phyloP scores from a whole-genome alignment of 148 eudicot species.

The Diospyros kaki region DNA sequence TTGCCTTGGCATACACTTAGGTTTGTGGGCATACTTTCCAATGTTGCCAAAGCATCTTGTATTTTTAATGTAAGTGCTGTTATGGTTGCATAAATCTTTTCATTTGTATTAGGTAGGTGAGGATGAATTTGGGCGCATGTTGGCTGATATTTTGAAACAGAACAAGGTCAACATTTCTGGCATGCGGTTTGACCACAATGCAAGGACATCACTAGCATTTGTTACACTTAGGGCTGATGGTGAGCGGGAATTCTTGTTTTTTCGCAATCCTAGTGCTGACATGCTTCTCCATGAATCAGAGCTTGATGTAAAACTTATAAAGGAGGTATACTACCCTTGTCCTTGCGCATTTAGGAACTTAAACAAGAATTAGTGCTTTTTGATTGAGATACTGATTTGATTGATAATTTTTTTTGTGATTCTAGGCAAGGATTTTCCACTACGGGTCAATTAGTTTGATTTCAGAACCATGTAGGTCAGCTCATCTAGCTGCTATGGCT shows the following conservation, averaged over 20 bases:
- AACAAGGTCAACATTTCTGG: slow-evolving; percentile 77
- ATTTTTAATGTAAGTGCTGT: not conserved
- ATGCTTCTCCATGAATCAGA: slow-evolving; percentile 74
- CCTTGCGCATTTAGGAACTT: not conserved
- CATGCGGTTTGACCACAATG: slow-evolving; percentile 62
- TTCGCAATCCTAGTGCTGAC: slow-evolving; percentile 82
- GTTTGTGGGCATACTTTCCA: not conserved
- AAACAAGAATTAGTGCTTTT: not conserved
- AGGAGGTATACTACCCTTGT: slow-evolving; percentile 45
- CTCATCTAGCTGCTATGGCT: slow-evolving; percentile 76
- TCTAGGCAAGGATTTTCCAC: slow-evolving; percentile 77
- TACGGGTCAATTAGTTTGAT: slow-evolving; percentile 90
- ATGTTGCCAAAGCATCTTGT: not conserved
- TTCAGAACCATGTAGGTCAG: slow-evolving; percentile 78
- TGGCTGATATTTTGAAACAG: slow-evolving; percentile 71
- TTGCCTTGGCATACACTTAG: not conserved
- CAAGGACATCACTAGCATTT: slow-evolving; percentile 79
- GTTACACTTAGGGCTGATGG: slow-evolving; percentile 71
- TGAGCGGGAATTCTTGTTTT: slow-evolving; percentile 84
- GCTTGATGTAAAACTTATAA: slow-evolving; percentile 59
- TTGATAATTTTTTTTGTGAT: not conserved
- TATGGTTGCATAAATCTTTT: not conserved
- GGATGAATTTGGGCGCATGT: slow-evolving; percentile 85
- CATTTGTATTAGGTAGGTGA: slow-evolving; percentile 62
- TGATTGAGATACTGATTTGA: not conserved